phyloP scores from a whole-genome alignment of 257 asterid genomes.

The Parsonsia alboflavescens region DNA sequence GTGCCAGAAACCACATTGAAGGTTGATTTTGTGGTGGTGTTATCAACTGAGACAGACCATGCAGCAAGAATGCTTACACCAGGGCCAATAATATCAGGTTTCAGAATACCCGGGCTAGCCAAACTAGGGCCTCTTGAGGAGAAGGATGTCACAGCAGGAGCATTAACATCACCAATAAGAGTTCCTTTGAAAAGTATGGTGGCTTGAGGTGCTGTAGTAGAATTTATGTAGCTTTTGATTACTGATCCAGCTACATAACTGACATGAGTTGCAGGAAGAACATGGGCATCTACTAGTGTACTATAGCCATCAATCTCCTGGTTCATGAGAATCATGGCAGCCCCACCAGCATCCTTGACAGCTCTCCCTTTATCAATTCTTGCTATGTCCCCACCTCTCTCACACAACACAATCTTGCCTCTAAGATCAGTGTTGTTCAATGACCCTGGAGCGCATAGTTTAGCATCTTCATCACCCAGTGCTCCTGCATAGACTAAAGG shows the following conservation, averaged over 20 bases:
- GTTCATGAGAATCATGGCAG: conserved; percentile 31
- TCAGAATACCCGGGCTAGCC: conserved; percentile 22
- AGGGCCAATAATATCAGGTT: conserved; percentile 28
- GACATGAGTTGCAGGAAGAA: conserved; percentile 23
- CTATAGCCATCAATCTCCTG: conserved; percentile 14
- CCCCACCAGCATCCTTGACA: conserved; percentile 27
- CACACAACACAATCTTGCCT: conserved; percentile 28
- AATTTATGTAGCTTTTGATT: conserved; percentile 22
- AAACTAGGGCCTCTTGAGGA: conserved; percentile 27
- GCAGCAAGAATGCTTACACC: conserved; percentile 28
- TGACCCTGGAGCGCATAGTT: conserved; percentile 11
- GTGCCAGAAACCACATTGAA: conserved; percentile 18
- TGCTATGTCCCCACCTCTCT: conserved; percentile 13
- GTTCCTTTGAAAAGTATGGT: conserved; percentile 27
- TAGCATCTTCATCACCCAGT: conserved; percentile 6
- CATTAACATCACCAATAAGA: conserved; percentile 15
- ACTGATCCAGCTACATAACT: conserved; percentile 18
- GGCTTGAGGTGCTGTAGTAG: conserved; percentile 25
- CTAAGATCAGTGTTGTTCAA: conserved; percentile 6
- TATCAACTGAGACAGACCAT: conserved; percentile 19
- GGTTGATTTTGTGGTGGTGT: conserved; percentile 13
- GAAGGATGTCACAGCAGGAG: conserved; percentile 27
- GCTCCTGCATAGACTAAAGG: conserved; percentile 22
- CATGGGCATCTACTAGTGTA: conserved; percentile 21
- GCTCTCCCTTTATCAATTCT: conserved; percentile 17